Evolutionary conservation across 495 filamentous ascomycete species (phyloP).

Genomic region (Podospora fimiseda): DNA sequence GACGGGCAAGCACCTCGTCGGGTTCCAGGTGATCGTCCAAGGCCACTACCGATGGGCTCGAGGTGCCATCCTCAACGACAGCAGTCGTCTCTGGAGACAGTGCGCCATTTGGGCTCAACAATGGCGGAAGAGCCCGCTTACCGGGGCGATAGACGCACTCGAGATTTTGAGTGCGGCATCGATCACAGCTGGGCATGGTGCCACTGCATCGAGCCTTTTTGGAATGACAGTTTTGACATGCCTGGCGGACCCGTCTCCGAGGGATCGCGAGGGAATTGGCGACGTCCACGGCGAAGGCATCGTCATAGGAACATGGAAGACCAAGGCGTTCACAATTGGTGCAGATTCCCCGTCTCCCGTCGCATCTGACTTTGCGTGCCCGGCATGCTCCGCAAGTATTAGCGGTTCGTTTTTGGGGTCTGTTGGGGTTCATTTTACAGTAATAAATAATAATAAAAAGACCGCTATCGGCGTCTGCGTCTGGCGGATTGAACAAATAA

Average conservation of each 20-base stretch:
- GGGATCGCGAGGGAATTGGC: slow-evolving; percentile 33
- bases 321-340: slow-evolving; percentile 46
- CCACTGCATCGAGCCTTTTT: slow-evolving; percentile 46
- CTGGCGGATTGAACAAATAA: neutral
- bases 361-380: slow-evolving; percentile 45
- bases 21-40: slow-evolving; percentile 19
- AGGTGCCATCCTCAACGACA: slow-evolving; percentile 13
- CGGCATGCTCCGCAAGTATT: slow-evolving; percentile 43
- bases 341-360: slow-evolving; percentile 39
- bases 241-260: slow-evolving; percentile 42
- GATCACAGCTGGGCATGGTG: slow-evolving; percentile 40
- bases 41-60: slow-evolving; percentile 12
- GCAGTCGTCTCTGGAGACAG: slow-evolving; percentile 1
- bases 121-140: slow-evolving; percentile 30
- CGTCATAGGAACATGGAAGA: slow-evolving; percentile 45
- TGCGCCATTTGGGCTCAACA: neutral
- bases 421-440: slow-evolving; percentile 20
- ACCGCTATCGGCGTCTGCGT: neutral
- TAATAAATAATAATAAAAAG: no score
- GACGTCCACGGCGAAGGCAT: slow-evolving; percentile 24
- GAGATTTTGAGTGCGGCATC: slow-evolving; percentile 41
- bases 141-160: slow-evolving; percentile 44
- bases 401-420: slow-evolving; percentile 22
- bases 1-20: slow-evolving; percentile 35
- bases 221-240: slow-evolving; percentile 43